A percentile compares a stretch with the other conserved stretches of the same genome.
These are phyloP conservation scores for Microcos paniculata DNA, from an alignment of 345 rosid species.

Conservation along the genomic window DNA sequence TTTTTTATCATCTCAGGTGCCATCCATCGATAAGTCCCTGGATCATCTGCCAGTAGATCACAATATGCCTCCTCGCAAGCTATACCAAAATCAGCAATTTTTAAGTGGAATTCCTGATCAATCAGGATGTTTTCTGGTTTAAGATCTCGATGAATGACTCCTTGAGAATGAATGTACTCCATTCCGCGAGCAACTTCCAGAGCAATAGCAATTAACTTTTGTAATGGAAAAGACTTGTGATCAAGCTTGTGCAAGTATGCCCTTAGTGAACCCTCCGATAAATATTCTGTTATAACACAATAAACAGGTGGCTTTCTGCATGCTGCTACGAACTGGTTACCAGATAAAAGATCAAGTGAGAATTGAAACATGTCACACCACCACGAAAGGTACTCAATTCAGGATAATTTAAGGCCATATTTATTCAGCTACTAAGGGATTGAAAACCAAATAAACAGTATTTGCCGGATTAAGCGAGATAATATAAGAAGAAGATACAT, in stretches of 20 bases:
- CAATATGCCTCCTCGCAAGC: constrained; percentile 90
- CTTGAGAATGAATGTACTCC: constrained; percentile 89
- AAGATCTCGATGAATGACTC: constrained; percentile 92
- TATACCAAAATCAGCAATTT: constrained; percentile 97
- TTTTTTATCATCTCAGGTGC: constrained; percentile 99
- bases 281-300: constrained; percentile 65
- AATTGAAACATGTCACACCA: not conserved
- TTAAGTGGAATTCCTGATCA: constrained; percentile 65
- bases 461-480: not conserved
- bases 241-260: constrained; percentile 94
- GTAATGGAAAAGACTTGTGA: constrained; percentile 62
- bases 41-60: constrained; percentile 86
- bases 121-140: constrained; percentile 93
- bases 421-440: not conserved
- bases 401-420: not conserved
- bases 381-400: not conserved
- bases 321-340: constrained; percentile 67
- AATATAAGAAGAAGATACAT: not conserved
- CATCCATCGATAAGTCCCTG: constrained; percentile 99
- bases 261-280: constrained; percentile 81
- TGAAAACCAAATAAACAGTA: constrained; percentile 1
- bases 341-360: constrained; percentile 21
- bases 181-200: constrained; percentile 87
- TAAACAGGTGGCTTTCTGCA: constrained; percentile 75
- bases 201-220: constrained; percentile 60